Percentiles rank a stretch among this genome's conserved stretches.
These are phyloP conservation scores for Selenicereus undatus DNA, from an alignment of 148 eudicot species.

Conservation along the genomic window DNA sequence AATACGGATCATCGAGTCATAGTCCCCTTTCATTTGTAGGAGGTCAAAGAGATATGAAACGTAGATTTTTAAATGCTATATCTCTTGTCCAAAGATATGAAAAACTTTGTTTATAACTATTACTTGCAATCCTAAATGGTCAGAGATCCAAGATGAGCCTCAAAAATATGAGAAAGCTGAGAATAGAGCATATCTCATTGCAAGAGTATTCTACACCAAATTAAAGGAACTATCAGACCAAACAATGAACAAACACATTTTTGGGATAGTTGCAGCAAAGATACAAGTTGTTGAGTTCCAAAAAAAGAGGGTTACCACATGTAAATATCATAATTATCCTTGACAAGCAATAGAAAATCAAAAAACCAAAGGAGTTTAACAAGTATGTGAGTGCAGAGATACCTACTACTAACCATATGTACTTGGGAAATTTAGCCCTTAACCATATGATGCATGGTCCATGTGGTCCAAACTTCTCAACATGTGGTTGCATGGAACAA, in stretches of 20 bases:
- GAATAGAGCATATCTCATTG: background rate
- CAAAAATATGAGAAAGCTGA: background rate
- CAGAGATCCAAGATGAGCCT: background rate
- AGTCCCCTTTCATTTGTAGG: background rate
- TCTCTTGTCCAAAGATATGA: background rate
- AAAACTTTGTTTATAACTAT: background rate
- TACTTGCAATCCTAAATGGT: background rate
- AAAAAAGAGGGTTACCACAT: slow-evolving; percentile 2
- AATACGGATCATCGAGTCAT: background rate
- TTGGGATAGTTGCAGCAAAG: background rate
- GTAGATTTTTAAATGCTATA: background rate
- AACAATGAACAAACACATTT: background rate
- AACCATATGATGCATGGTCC: background rate
- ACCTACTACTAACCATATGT: background rate
- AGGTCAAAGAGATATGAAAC: background rate
- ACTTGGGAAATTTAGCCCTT: background rate
- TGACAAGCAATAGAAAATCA: background rate
- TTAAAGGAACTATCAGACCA: background rate
- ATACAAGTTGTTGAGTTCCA: slow-evolving; percentile 1
- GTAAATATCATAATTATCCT: background rate
- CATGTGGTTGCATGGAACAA: background rate
- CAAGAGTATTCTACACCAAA: background rate
- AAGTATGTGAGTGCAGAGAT: background rate
- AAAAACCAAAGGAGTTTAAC: background rate
- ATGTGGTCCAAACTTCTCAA: background rate